A percentile compares a stretch with the other conserved stretches of the same genome.
These are phyloP conservation scores for Oryza brachyantha DNA, from an alignment of 176 grass and related monocot species.

Conservation along the genomic window DNA sequence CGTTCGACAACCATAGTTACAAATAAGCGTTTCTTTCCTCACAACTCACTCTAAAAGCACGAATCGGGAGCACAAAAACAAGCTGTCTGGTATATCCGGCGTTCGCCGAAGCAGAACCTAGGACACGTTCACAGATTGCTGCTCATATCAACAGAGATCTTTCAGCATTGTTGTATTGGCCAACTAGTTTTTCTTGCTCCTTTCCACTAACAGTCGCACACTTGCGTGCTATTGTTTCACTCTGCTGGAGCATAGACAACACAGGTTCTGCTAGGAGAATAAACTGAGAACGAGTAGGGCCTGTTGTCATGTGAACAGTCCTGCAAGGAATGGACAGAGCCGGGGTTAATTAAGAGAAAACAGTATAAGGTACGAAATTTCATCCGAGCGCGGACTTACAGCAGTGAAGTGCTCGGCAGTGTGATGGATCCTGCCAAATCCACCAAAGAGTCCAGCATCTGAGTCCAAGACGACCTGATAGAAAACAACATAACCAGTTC, in stretches of 20 bases:
- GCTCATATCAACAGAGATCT: neutral
- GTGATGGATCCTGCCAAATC: slow-evolving; percentile 83
- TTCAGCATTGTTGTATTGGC: slow-evolving; percentile 8
- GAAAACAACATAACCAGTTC: slow-evolving; percentile 24
- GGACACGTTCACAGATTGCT: neutral
- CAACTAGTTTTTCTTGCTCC: slow-evolving; percentile 1
- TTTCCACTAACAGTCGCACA: neutral
- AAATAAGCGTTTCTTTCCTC: slow-evolving; percentile 6
- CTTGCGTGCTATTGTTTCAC: slow-evolving; percentile 16
- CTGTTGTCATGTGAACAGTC: slow-evolving; percentile 76
- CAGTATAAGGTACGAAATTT: neutral
- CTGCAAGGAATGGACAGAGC: slow-evolving; percentile 37
- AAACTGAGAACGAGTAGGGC: slow-evolving; percentile 67
- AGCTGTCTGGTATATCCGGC: neutral
- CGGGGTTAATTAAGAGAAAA: slow-evolving; percentile 10
- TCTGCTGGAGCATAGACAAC: slow-evolving; percentile 84
- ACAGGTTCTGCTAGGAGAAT: slow-evolving; percentile 79
- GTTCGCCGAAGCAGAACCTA: slow-evolving; percentile 18
- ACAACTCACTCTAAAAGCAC: neutral
- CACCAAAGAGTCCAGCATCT: slow-evolving; percentile 82
- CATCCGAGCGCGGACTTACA: slow-evolving; percentile 45
- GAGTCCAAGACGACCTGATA: slow-evolving; percentile 86
- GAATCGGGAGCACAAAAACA: neutral
- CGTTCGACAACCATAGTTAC: neutral
- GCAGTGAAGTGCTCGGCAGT: slow-evolving; percentile 63